A percentile compares a stretch with the other conserved stretches of the same genome.
phyloP scores from a whole-genome alignment of 352 stramenopile species.

The Pythium guiyangense region DNA sequence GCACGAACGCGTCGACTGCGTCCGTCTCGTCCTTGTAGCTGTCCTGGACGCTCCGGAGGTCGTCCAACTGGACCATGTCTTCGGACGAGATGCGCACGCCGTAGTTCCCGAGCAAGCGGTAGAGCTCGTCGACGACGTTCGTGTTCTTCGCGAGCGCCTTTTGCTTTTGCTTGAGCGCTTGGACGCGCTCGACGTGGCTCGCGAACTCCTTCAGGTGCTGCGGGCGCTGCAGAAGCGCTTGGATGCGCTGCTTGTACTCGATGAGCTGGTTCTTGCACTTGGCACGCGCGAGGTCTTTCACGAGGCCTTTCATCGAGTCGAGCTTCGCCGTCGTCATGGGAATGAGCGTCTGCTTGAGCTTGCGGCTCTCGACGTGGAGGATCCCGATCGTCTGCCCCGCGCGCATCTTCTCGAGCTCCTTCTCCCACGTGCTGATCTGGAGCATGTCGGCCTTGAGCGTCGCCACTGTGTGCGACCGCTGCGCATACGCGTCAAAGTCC shows the following conservation, averaged over 20 bases:
- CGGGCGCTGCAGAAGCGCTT: constrained; percentile 76
- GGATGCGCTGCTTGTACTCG: constrained; percentile 89
- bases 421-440: constrained; percentile 89
- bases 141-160: constrained; percentile 83
- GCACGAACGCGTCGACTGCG: constrained; percentile 79
- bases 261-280: constrained; percentile 87
- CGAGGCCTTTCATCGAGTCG: constrained; percentile 90
- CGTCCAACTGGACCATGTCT: constrained; percentile 92
- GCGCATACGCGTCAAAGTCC: constrained; percentile 86
- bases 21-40: constrained; percentile 89
- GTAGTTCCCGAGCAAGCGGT: constrained; percentile 88
- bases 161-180: constrained; percentile 68
- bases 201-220: constrained; percentile 92
- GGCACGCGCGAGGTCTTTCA: constrained; percentile 86
- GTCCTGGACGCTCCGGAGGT: constrained; percentile 82
- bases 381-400: constrained; percentile 90
- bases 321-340: constrained; percentile 90
- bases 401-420: constrained; percentile 93
- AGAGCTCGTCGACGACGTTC: constrained; percentile 92
- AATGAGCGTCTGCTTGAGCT: constrained; percentile 92
- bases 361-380: constrained; percentile 90
- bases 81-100: constrained; percentile 89
- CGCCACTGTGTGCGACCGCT: constrained; percentile 77
- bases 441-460: constrained; percentile 89
- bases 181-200: constrained; percentile 75